Conservation (phyloP, 768 basidiomycete species). For the Tylopilus rubrobrunneus region DNA sequence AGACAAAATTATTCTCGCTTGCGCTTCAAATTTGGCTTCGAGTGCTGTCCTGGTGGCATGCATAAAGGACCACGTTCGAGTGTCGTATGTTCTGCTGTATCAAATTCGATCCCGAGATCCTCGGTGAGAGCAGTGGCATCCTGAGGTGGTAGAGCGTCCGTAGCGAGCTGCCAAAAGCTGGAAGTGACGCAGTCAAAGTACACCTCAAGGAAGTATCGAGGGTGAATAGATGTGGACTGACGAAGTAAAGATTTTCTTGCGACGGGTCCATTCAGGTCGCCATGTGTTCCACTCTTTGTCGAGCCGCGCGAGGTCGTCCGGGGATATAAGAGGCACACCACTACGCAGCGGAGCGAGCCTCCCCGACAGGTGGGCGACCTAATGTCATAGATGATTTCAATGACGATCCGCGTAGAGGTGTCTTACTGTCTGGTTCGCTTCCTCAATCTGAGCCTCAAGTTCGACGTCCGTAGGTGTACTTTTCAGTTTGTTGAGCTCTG, state of each 20-base stretch:
- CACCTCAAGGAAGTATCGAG: neutral
- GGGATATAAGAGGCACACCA: conserved; percentile 60
- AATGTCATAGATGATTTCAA: conserved; percentile 1
- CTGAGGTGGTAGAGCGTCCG: conserved; percentile 63
- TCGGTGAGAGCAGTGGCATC: conserved; percentile 65
- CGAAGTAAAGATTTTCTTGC: conserved; percentile 64
- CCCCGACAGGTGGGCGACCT: conserved; percentile 48
- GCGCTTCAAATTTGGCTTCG: conserved; percentile 43
- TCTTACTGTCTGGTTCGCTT: conserved; percentile 51
- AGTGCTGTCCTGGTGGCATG: conserved; percentile 24
- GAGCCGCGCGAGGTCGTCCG: conserved; percentile 63
- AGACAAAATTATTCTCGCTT: conserved; percentile 37
- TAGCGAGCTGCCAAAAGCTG: conserved; percentile 74
- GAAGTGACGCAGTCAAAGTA: neutral
- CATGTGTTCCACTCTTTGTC: conserved; percentile 76
- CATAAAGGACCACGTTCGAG: conserved; percentile 68
- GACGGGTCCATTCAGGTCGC: conserved; percentile 75
- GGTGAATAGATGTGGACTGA: conserved; percentile 17
- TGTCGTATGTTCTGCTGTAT: conserved; percentile 63
- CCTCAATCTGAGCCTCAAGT: conserved; percentile 52
- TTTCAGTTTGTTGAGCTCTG: conserved; percentile 66
- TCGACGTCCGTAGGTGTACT: conserved; percentile 67
- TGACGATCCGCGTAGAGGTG: conserved; percentile 7
- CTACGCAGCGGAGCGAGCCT: conserved; percentile 64
- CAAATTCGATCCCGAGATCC: conserved; percentile 76